Evolutionary conservation across 805 yeast genomes (phyloP), one percentile per base, ranked within the genome.

Genomic region (Candida chilensis): DNA sequence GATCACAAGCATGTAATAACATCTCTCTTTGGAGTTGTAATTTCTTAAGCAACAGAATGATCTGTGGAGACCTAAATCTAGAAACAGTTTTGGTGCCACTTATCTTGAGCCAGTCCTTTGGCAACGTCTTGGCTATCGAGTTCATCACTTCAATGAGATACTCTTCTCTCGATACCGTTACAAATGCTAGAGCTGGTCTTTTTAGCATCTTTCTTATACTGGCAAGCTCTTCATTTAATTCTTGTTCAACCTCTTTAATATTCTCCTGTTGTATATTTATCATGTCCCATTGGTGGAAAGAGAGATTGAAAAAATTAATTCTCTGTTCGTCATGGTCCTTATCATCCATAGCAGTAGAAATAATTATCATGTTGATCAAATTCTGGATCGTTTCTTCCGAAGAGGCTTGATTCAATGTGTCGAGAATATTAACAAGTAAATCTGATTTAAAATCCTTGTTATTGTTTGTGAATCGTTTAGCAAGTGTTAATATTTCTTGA

Each of bases 91-190:
- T 61, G 28, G 94, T 70, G 6, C 80, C 80, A 41, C 72, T 80
- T 17, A 83, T 70, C 40, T 84, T 80, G 9, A 79, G 54, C 95
- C 96, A 90, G 30, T 72, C 74, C 2, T 57, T 41, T 0, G 97
- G 97, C 2, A 88, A 52, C 1, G 56, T 51, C 26, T 69, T 71
- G 2, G 68, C 60, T 27, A 71, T 71, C 9, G 68, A 53, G 37
- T 77, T 76, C 27, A 85, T 58, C 0, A 90, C 77, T 43, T 88
- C 96, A 15, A 92, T 66, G 28, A 88, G 56, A 44, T 78, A 82
- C 2, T 85, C 79, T 14, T 79, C 82, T 31, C 74, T 78, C 30
- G 70, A 64, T 32, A 71, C 74, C 10, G 76, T 66, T 17, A 63
- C 58, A 42, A 61, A 86, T 14, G 65, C 57, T 31, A 81, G 46